These are phyloP conservation scores for Trichoderma asperelloides DNA, from an alignment of 495 filamentous ascomycete genomes.

Conservation along the genomic window DNA sequence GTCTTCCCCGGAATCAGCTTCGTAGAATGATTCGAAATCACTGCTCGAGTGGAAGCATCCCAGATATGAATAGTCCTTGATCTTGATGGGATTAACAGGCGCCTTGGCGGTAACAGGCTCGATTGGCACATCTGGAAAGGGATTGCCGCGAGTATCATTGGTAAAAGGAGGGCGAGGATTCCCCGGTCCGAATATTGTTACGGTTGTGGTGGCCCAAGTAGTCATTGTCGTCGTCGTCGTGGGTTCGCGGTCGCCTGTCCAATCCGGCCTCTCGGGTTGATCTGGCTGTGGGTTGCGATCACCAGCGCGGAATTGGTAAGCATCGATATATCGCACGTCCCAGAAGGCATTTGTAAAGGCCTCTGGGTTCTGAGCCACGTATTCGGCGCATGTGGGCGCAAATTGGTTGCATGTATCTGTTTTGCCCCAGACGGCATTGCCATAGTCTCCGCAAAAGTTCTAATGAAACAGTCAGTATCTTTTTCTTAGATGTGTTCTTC, in stretches of 20 bases:
- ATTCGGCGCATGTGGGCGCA: constrained; percentile 42
- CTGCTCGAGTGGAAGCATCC: constrained; percentile 20
- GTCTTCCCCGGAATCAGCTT: neutral
- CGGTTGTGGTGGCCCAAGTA: neutral
- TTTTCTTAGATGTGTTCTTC: neutral
- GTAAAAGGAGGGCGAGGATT: neutral
- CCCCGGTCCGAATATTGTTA: neutral
- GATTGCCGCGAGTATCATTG: neutral
- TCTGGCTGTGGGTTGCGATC: neutral
- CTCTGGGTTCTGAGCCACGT: constrained; percentile 48
- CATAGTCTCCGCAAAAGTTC: constrained; percentile 38
- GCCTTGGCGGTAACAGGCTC: neutral
- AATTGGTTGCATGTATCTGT: neutral
- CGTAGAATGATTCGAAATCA: constrained; percentile 12
- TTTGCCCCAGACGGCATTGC: constrained; percentile 5
- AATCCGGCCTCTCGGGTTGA: neutral
- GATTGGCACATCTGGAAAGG: neutral
- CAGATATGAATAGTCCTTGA: constrained; percentile 18
- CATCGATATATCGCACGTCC: constrained; percentile 46
- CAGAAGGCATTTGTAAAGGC: constrained; percentile 52
- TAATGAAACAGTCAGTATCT: neutral
- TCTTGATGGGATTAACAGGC: neutral
- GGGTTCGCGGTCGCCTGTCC: neutral
- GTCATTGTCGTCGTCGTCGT: constrained; percentile 8
- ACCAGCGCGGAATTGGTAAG: constrained; percentile 18